Conservation (phyloP, 805 yeast species). For the Wickerhamiella cacticola region DNA sequence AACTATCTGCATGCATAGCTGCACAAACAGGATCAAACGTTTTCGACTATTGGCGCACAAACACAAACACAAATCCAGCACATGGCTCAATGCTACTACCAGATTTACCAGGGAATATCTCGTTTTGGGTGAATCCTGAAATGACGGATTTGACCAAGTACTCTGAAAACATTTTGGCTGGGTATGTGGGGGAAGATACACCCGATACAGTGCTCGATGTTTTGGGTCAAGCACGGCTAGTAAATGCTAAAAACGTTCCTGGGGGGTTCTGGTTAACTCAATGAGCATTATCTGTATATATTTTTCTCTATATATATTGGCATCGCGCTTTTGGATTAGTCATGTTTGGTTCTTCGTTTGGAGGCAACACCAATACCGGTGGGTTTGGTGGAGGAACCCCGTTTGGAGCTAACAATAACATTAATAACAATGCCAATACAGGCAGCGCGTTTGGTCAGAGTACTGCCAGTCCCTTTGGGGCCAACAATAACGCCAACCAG, state of each 20-base stretch:
- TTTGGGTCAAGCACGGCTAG: not conserved
- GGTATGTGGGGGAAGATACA: not conserved
- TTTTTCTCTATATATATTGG: not conserved
- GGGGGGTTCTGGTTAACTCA: constrained; percentile 4
- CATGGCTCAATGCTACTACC: not conserved
- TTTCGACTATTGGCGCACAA: not conserved
- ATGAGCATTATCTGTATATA: not conserved
- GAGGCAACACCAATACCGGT: constrained; percentile 5
- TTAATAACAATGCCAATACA: constrained; percentile 5
- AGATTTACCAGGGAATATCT: not conserved
- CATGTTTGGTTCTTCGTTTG: constrained; percentile 15
- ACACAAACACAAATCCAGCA: not conserved
- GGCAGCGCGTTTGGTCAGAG: constrained; percentile 9
- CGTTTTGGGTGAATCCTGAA: constrained; percentile 1
- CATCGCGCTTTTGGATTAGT: not conserved
- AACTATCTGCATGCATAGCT: not conserved
- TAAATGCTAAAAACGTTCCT: not conserved
- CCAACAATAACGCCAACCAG: constrained; percentile 12
- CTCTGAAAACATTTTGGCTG: not conserved
- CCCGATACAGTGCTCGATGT: not conserved
- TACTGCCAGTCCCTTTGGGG: constrained; percentile 4
- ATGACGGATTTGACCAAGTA: not conserved
- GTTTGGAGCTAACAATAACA: constrained; percentile 13
- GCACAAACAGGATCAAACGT: not conserved
- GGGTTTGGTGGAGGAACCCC: constrained; percentile 19